A percentile compares a stretch with the other conserved stretches of the same genome.
Conservation (phyloP, 192 early-diverging fungal genomes). For the Coemansia furcata region DNA sequence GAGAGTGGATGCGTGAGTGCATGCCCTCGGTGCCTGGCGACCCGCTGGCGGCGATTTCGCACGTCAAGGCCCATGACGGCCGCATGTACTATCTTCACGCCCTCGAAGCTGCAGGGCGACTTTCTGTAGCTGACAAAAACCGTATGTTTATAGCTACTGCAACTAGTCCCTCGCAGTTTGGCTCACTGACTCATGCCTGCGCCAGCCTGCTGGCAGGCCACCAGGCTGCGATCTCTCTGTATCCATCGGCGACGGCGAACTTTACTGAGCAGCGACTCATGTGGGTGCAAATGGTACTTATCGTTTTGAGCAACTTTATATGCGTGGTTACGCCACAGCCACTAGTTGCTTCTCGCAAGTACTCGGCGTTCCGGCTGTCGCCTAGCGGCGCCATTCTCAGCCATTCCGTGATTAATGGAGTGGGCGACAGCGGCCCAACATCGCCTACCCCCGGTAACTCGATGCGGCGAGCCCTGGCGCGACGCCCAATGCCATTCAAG, state of each 20-base stretch:
- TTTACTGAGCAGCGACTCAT: conserved; percentile 33
- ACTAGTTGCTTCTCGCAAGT: conserved; percentile 24
- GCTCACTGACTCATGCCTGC: conserved; percentile 31
- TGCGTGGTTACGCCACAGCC: conserved; percentile 29
- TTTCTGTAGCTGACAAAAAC: conserved; percentile 28
- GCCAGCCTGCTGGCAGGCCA: conserved; percentile 29
- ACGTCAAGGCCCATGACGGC: conserved; percentile 27
- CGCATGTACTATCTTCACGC: conserved; percentile 39
- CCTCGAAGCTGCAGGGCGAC: conserved; percentile 32
- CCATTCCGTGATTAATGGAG: conserved; percentile 1
- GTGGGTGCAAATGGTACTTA: conserved; percentile 46
- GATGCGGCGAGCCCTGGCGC: conserved; percentile 13
- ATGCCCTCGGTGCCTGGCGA: conserved; percentile 1
- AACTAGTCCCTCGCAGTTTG: not conserved
- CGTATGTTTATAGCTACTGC: conserved; percentile 7
- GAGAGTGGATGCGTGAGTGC: conserved; percentile 29
- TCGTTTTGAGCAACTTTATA: conserved; percentile 43
- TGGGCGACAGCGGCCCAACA: not conserved
- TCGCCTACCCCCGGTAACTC: not conserved
- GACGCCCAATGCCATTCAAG: conserved; percentile 40
- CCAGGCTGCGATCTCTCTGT: conserved; percentile 16
- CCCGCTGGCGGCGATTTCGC: not conserved
- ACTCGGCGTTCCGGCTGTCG: conserved; percentile 30
- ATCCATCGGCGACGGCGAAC: conserved; percentile 7
- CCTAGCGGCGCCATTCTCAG: conserved; percentile 7